Percentiles rank a stretch among this genome's conserved stretches.
Conservation (phyloP, 208 protist genomes). For the Leishmania amazonensis region DNA sequence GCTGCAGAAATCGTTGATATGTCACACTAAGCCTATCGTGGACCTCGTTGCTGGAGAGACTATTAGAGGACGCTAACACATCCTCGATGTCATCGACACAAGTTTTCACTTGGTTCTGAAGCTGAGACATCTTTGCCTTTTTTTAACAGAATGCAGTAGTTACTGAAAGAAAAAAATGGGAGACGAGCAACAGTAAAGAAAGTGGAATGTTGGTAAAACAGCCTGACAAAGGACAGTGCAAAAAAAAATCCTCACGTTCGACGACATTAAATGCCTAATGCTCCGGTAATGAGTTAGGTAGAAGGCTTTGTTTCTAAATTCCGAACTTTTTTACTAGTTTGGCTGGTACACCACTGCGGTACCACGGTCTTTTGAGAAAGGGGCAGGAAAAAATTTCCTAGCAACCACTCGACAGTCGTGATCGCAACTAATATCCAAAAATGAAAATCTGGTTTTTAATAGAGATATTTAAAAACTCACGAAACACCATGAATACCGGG, state of each 20-base stretch:
- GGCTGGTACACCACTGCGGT: background rate
- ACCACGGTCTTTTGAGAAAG: background rate
- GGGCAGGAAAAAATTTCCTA: background rate
- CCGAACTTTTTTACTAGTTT: background rate
- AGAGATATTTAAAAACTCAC: background rate
- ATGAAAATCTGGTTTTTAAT: background rate
- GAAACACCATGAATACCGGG: background rate
- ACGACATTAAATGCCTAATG: background rate
- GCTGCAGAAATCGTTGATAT: slow-evolving; percentile 22
- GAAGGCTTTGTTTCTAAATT: background rate
- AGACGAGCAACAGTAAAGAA: background rate
- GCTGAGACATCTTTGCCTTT: slow-evolving; percentile 21
- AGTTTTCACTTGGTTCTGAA: slow-evolving; percentile 28
- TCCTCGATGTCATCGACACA: slow-evolving; percentile 29
- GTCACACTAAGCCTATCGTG: background rate
- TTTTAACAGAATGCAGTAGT: background rate
- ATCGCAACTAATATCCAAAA: background rate
- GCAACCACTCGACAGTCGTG: background rate
- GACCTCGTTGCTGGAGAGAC: background rate
- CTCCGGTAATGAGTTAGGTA: too few species aligned
- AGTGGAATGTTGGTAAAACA: background rate
- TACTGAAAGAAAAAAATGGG: background rate
- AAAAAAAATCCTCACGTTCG: background rate
- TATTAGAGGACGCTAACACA: slow-evolving; percentile 5
- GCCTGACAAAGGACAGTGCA: background rate